Evolutionary conservation across 257 asterid genomes (phyloP).

Genomic region (Hygrophila difformis): DNA sequence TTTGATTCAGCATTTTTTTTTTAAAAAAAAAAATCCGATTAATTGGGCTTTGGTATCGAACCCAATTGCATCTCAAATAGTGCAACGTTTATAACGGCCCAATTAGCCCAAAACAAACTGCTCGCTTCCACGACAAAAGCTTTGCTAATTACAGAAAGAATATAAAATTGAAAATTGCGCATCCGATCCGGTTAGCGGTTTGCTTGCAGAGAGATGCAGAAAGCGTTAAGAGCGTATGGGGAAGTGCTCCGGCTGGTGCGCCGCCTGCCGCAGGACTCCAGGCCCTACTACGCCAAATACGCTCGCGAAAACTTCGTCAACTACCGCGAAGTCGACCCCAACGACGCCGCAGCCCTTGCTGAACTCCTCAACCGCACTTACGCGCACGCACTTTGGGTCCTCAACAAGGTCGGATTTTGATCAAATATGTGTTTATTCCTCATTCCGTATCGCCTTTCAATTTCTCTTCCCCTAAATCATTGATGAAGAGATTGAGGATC

Average conservation of each 20-base stretch:
- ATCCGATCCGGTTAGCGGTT: slow-evolving; percentile 17
- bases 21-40: too few species aligned
- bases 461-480: neutral
- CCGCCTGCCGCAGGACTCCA: slow-evolving; percentile 62
- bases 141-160: too few species aligned
- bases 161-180: too few species aligned
- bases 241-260: slow-evolving; percentile 85
- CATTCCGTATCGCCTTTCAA: neutral
- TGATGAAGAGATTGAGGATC: neutral
- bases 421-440: neutral
- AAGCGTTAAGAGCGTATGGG: slow-evolving; percentile 69
- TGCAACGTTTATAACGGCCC: too few species aligned
- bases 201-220: slow-evolving; percentile 45
- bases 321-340: slow-evolving; percentile 61
- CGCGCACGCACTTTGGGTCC: slow-evolving; percentile 75
- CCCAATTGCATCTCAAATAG: too few species aligned
- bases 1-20: too few species aligned
- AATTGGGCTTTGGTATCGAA: too few species aligned
- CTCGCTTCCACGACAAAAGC: too few species aligned
- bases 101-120: too few species aligned
- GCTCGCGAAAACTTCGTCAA: slow-evolving; percentile 96
- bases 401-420: slow-evolving; percentile 47
- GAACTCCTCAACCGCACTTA: slow-evolving; percentile 77
- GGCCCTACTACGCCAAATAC: slow-evolving; percentile 78
- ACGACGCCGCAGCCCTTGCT: slow-evolving; percentile 33